phyloP scores from a whole-genome alignment of 2,329 filamentous ascomycete species.

The Exophiala spinifera region DNA sequence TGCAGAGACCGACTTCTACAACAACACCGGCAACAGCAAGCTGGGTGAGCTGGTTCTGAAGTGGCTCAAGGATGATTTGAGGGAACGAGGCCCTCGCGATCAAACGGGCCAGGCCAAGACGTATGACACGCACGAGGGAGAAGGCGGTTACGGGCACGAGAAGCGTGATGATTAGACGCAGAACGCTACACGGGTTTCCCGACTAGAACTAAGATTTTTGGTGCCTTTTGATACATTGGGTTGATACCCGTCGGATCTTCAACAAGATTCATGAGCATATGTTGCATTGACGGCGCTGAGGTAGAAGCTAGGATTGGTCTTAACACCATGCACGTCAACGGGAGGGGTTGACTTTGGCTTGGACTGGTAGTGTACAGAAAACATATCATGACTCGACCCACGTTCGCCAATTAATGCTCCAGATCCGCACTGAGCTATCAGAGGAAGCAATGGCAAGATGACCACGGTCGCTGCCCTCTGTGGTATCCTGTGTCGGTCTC shows the following conservation, averaged over 20 bases:
- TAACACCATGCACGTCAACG: neutral
- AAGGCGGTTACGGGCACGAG: conserved; percentile 63
- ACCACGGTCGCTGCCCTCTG: conserved; percentile 31
- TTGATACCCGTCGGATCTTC: conserved; percentile 28
- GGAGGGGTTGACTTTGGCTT: neutral
- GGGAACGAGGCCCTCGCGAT: conserved; percentile 26
- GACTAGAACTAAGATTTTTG: neutral
- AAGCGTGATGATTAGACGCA: conserved; percentile 33
- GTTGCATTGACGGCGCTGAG: conserved; percentile 15
- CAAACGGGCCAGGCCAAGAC: conserved; percentile 44
- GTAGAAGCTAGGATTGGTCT: neutral
- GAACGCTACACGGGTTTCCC: neutral
- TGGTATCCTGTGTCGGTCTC: conserved; percentile 49
- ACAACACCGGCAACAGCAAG: conserved; percentile 67
- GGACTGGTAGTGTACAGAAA: no score
- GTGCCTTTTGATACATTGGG: conserved; percentile 1
- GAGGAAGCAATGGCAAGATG: conserved; percentile 25
- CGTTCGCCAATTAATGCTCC: conserved; percentile 18
- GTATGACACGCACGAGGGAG: conserved; percentile 55
- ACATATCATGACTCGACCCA: neutral
- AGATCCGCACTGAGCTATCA: conserved; percentile 35
- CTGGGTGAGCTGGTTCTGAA: conserved; percentile 82
- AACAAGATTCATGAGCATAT: conserved; percentile 26
- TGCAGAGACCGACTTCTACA: conserved; percentile 31
- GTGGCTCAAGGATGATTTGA: conserved; percentile 65